Conservation (phyloP, 306 rosid genomes). For the Pachyrhizus erosus region DNA sequence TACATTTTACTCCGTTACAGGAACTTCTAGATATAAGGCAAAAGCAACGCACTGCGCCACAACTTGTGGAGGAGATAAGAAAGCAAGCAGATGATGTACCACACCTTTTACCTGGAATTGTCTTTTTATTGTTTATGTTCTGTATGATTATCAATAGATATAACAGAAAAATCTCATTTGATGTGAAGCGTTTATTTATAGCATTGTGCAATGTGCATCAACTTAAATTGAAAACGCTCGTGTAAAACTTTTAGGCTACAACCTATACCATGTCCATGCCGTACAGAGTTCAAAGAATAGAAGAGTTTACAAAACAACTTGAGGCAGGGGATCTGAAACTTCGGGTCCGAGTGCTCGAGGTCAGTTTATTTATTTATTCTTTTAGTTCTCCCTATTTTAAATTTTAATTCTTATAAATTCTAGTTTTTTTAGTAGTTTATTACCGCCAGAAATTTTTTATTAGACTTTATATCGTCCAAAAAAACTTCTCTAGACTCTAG, state of each 20-base stretch:
- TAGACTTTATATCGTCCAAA: not conserved
- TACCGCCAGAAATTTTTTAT: too few relatives aligned
- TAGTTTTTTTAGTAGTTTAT: too few relatives aligned
- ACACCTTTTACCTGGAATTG: slow-evolving; percentile 5
- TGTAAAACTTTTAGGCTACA: slow-evolving; percentile 63
- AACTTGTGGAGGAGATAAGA: slow-evolving; percentile 74
- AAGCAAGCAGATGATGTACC: slow-evolving; percentile 82
- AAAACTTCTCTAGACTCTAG: too few relatives aligned
- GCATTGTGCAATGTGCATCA: not conserved
- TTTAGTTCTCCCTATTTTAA: too few relatives aligned
- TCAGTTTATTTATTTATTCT: slow-evolving; percentile 1
- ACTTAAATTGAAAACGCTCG: not conserved
- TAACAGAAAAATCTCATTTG: not conserved
- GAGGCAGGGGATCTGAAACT: slow-evolving; percentile 85
- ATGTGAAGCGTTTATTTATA: slow-evolving; percentile 11
- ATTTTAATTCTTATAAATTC: too few relatives aligned
- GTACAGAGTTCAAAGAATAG: slow-evolving; percentile 80
- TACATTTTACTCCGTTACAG: slow-evolving; percentile 46
- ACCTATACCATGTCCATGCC: slow-evolving; percentile 86
- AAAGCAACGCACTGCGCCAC: slow-evolving; percentile 56
- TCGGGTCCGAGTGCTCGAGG: slow-evolving; percentile 91
- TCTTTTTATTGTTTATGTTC: slow-evolving; percentile 8
- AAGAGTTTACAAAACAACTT: slow-evolving; percentile 81
- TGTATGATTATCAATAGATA: too few relatives aligned
- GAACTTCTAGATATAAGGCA: slow-evolving; percentile 81